Evolutionary conservation across 2,329 filamentous ascomycete genomes (phyloP).

Genomic region (Aureobasidium lini): DNA sequence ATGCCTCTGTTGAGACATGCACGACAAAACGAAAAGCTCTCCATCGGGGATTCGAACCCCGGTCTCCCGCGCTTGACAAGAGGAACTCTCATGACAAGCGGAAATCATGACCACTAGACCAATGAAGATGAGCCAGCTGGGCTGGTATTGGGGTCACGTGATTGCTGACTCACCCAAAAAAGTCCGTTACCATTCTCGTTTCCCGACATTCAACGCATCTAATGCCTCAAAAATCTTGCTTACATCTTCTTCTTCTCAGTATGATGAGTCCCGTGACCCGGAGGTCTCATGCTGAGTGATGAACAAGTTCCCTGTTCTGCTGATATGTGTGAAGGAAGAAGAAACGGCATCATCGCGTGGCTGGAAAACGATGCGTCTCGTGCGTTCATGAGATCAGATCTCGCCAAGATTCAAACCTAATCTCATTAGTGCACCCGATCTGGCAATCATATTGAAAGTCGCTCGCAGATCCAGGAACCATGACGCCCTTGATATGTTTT

Average conservation of each 20-base stretch:
- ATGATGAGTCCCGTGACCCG: no score
- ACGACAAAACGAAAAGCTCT: slow-evolving; percentile 1
- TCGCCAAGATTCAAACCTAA: slow-evolving; percentile 5
- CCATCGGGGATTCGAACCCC: slow-evolving; percentile 26
- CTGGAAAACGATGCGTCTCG: neutral
- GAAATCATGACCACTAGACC: slow-evolving; percentile 15
- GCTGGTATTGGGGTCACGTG: slow-evolving; percentile 4
- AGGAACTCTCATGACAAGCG: slow-evolving; percentile 8
- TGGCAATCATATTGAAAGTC: neutral
- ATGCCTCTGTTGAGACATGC: no score
- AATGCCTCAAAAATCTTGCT: no score
- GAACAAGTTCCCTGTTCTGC: no score
- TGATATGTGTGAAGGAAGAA: neutral
- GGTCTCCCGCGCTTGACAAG: slow-evolving; percentile 24
- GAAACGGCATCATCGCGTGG: neutral
- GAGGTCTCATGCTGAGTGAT: no score
- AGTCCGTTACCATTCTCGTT: no score
- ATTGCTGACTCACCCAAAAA: neutral
- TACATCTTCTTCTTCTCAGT: no score
- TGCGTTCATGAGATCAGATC: neutral
- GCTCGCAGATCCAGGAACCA: slow-evolving; percentile 2
- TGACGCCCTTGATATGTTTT: slow-evolving; percentile 11
- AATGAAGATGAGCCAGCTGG: slow-evolving; percentile 12
- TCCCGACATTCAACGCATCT: neutral
- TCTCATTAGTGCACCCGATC: slow-evolving; percentile 3